Base-by-base conservation (phyloP, 2,329 filamentous ascomycete genomes). In the Trichothecium sympodiale region DNA sequence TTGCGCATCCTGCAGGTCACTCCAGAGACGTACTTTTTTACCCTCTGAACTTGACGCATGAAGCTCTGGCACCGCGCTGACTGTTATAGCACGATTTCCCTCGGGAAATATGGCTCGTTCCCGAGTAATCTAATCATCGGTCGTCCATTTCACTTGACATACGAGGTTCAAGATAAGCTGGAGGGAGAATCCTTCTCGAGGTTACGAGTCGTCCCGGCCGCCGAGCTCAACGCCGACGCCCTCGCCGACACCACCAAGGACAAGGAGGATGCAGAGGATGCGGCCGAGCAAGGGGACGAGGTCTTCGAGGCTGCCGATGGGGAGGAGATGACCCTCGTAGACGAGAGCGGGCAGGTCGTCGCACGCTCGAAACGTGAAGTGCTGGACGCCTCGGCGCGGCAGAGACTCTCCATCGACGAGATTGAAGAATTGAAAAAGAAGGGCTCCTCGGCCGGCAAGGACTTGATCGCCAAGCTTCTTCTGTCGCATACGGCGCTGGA, bases 101-200 rank as follows among this genome's bases (percentile, higher is more conserved):
- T 96, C 25, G 87, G 87, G 38, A 96, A 95, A 73, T 94, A 91
- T 55, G 91, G 91, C 44, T 77, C 77, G 2, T 95, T 98, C 53
- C 81, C 85, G 13, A 78, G 84, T 35, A 95, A 96, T 53, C 73
- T 91, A 23, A 76, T 98, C 31, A 74, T 98, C 43, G 82, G 86
- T n/a, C 80, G 91, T 7, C 91, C 91, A 0, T 94, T 85, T 54
- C 77, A 94, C 62, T 67, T 93, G 41, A 96, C 88, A 1, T 98
- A 86, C 60, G 89, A 96, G 56, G 69, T 96, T 3, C 72, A 82
- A 43, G 86, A 94, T 48, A 76, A 73, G 50, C 59, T 67, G 17
- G 69, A 78, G 4, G 71, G 71, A 41, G 76, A 82, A 45, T 65
- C 64, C 43, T 82, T 79, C 45, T 74, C 77, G 32, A 69, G 77